A percentile compares a stretch with the other conserved stretches of the same genome.
These are phyloP conservation scores for Colletotrichum gloeosporioides DNA, from an alignment of 2,329 filamentous ascomycete species.

Conservation along the genomic window DNA sequence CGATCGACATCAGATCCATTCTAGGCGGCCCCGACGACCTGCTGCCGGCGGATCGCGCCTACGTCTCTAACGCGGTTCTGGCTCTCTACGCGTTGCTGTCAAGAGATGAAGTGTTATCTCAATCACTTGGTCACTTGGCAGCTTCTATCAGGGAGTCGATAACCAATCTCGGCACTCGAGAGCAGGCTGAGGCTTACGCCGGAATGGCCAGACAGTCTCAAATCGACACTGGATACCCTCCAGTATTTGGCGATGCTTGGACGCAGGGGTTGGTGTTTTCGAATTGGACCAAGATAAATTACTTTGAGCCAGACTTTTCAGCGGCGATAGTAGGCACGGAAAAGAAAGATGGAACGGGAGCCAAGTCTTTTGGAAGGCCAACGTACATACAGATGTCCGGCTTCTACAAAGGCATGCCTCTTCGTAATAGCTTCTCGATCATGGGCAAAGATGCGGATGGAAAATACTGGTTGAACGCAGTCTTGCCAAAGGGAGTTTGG, in stretches of 20 bases:
- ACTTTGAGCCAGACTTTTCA: neutral
- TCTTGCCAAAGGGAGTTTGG: neutral
- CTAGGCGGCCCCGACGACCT: neutral
- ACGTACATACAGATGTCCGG: neutral
- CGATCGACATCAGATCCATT: neutral
- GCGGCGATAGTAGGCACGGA: neutral
- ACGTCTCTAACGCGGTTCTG: neutral
- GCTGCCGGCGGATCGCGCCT: neutral
- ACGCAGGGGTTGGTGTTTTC: neutral
- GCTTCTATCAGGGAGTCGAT: neutral
- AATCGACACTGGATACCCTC: neutral
- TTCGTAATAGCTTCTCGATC: neutral
- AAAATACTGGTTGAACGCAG: neutral
- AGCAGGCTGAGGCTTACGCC: neutral
- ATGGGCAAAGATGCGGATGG: neutral
- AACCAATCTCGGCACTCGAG: neutral
- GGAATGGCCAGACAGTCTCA: neutral
- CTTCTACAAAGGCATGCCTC: neutral
- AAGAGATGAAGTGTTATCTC: neutral
- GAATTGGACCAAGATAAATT: neutral
- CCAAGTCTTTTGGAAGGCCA: neutral
- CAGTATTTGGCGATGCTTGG: neutral
- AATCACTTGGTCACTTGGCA: neutral
- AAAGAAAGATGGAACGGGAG: neutral
- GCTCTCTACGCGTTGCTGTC: neutral